Percentiles rank a stretch among this genome's conserved stretches.
Evolutionary conservation across 495 filamentous ascomycete genomes (phyloP).

Genomic region (Pyronema domesticum): DNA sequence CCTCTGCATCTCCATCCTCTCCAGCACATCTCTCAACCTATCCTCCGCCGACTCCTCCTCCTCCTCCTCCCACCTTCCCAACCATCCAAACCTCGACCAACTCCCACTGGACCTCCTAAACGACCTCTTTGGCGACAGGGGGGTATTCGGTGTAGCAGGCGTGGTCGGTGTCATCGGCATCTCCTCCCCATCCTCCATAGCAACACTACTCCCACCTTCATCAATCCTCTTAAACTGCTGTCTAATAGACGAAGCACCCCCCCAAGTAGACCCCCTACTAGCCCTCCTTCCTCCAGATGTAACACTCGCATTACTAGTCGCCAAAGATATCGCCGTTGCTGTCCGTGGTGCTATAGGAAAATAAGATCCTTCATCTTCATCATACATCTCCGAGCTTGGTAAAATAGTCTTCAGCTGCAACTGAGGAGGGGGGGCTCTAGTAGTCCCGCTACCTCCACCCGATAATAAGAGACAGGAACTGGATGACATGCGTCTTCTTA

Average conservation of each 20-base stretch:
- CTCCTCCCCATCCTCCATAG: neutral
- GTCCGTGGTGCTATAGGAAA: constrained; percentile 17
- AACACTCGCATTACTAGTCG: constrained; percentile 12
- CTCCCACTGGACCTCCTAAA: constrained; percentile 14
- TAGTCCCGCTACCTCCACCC: neutral
- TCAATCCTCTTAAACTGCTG: constrained; percentile 7
- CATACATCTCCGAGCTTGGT: neutral
- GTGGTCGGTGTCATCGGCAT: neutral
- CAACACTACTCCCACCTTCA: constrained; percentile 2
- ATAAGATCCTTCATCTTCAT: constrained; percentile 10
- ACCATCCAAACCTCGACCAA: constrained; percentile 12
- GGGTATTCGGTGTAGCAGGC: neutral
- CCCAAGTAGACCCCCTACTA: constrained; percentile 9
- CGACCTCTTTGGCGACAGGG: constrained; percentile 6
- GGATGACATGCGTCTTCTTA: no score
- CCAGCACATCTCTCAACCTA: constrained; percentile 12
- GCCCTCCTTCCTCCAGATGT: constrained; percentile 4
- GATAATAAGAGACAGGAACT: neutral
- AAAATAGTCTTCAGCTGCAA: constrained; percentile 21
- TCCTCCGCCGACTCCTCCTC: constrained; percentile 13
- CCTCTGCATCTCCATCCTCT: neutral
- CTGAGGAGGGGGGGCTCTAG: constrained; percentile 12
- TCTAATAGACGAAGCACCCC: constrained; percentile 8
- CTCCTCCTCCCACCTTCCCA: constrained; percentile 10
- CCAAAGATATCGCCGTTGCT: constrained; percentile 16